These are phyloP conservation scores for Bipolaris oryzae DNA, from an alignment of 2,329 filamentous ascomycete species.

Conservation along the genomic window DNA sequence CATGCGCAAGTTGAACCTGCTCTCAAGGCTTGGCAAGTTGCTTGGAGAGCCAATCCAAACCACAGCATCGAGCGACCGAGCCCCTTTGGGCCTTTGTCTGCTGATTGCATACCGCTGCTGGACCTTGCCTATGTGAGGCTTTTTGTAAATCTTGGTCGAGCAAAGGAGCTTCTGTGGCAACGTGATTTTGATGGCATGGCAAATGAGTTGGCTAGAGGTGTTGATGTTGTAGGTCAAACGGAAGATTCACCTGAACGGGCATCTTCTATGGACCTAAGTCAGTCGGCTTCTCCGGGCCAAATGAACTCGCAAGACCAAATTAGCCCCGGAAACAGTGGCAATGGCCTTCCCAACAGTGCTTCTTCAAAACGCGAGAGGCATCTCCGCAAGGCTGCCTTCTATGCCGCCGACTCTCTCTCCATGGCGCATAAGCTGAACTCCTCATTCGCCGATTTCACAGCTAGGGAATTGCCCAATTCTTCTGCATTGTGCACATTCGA, in stretches of 20 bases:
- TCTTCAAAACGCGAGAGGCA: constrained; percentile 81
- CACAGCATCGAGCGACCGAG: constrained; percentile 86
- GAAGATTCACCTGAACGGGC: constrained; percentile 64
- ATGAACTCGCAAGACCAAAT: constrained; percentile 33
- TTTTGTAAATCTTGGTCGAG: constrained; percentile 89
- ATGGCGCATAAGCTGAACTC: constrained; percentile 87
- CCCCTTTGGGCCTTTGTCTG: constrained; percentile 82
- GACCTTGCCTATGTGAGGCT: constrained; percentile 91
- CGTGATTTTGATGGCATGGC: constrained; percentile 92
- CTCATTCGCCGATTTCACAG: constrained; percentile 82
- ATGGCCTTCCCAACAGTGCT: constrained; percentile 47
- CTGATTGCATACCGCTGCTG: constrained; percentile 87
- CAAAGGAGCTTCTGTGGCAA: constrained; percentile 93
- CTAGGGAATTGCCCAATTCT: constrained; percentile 84
- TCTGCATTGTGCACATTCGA: constrained; percentile 92
- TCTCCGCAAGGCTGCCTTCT: constrained; percentile 91
- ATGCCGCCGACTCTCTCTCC: constrained; percentile 86
- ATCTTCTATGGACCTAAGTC: constrained; percentile 40
- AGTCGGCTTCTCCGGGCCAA: constrained; percentile 32
- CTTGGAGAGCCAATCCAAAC: constrained; percentile 85
- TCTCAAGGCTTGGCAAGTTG: constrained; percentile 89
- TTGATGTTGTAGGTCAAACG: constrained; percentile 75
- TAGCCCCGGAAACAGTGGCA: constrained; percentile 43
- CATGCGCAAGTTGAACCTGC: constrained; percentile 94
- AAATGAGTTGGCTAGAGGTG: constrained; percentile 79